A percentile compares a stretch with the other conserved stretches of the same genome.
Conservation (phyloP, 768 basidiomycete species). For the Boletus rubescentipes region DNA sequence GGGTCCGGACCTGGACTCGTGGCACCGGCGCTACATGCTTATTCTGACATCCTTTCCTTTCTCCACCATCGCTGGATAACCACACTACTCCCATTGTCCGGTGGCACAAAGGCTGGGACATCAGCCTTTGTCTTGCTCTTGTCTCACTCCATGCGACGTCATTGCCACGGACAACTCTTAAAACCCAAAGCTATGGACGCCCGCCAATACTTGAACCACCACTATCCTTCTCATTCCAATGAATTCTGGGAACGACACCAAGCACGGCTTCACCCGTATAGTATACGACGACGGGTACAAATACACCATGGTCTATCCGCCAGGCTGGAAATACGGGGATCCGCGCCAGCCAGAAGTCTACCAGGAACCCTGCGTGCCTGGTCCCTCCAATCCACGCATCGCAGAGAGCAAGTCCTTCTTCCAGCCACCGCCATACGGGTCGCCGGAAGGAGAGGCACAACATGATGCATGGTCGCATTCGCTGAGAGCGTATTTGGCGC, state of each 20-base stretch:
- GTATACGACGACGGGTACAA: constrained; percentile 5
- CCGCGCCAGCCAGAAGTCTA: background rate
- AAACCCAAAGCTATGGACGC: background rate
- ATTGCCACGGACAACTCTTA: background rate
- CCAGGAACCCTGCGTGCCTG: background rate
- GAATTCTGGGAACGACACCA: background rate
- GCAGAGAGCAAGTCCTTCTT: background rate
- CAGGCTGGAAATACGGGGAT: constrained; percentile 6
- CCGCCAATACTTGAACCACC: background rate
- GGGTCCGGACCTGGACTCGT: too few species aligned
- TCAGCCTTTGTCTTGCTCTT: background rate
- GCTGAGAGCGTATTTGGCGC: constrained; percentile 4
- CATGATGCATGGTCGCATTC: background rate
- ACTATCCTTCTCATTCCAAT: background rate
- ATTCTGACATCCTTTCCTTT: background rate
- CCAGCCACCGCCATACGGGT: background rate
- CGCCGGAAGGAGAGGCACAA: background rate
- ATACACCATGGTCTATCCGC: constrained; percentile 9
- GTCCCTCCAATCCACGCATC: background rate
- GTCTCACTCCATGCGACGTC: background rate
- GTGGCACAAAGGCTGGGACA: background rate
- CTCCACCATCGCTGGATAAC: background rate
- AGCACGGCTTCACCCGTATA: constrained; percentile 10
- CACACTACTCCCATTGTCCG: background rate
- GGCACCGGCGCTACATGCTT: too few species aligned